Conservation (phyloP, 176 grass and related monocot species). For the Rhipidocladum racemiflorum region DNA sequence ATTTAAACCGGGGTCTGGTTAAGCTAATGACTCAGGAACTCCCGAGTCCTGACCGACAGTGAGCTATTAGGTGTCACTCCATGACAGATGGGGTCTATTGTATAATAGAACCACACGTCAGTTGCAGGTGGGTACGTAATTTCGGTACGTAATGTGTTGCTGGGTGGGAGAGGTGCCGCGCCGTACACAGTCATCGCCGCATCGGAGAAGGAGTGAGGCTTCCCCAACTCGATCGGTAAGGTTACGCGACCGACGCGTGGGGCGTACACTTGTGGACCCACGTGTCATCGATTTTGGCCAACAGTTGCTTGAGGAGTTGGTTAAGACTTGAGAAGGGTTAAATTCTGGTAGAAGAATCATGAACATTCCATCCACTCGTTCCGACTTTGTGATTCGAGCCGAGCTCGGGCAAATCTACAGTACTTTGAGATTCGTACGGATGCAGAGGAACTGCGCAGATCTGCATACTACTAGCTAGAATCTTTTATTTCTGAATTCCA, state of each 20-base stretch:
- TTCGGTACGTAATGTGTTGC: not conserved
- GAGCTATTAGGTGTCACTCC: not conserved
- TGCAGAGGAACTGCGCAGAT: no score
- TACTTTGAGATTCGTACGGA: no score
- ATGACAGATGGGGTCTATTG: not conserved
- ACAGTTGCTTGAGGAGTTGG: not conserved
- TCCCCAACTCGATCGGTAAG: not conserved
- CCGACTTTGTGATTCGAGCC: no score
- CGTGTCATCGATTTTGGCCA: not conserved
- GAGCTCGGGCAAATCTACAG: no score
- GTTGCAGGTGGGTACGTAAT: accelerated
- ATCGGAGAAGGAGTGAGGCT: not conserved
- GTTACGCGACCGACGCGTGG: not conserved
- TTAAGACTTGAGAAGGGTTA: not conserved
- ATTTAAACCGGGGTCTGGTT: conserved; percentile 13
- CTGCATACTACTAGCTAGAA: no score
- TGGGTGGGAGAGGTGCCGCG: not conserved
- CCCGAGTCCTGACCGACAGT: not conserved
- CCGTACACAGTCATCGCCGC: not conserved
- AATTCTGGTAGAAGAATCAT: no score
- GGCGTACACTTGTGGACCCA: not conserved
- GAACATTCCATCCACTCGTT: not conserved
- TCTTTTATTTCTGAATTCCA: no score
- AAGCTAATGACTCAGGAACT: not conserved
- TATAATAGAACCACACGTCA: not conserved